Percentiles rank a stretch among this genome's conserved stretches.
phyloP scores from a whole-genome alignment of 768 basidiomycete species.

The Mrakia frigida region DNA sequence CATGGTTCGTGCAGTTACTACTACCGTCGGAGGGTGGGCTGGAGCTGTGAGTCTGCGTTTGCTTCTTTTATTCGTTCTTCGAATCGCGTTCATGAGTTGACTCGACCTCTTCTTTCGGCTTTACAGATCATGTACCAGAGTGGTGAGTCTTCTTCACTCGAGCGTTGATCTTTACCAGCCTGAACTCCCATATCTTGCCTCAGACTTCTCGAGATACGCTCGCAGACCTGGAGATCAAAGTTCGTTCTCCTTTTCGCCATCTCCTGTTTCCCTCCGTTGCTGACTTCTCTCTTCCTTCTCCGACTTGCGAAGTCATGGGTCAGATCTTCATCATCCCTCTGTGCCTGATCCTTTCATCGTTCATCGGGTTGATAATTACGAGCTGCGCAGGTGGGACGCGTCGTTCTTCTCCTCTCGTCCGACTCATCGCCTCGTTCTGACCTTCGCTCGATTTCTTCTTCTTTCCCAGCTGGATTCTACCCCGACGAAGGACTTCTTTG shows the following conservation, averaged over 20 bases:
- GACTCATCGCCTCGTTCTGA: not conserved
- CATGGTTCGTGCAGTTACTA: slow-evolving; percentile 24
- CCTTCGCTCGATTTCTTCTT: not conserved
- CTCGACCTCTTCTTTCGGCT: not conserved
- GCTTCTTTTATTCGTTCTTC: too few relatives aligned
- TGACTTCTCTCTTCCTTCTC: not conserved
- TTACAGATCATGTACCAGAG: slow-evolving; percentile 31
- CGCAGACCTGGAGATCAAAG: slow-evolving; percentile 34
- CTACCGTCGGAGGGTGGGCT: slow-evolving; percentile 19
- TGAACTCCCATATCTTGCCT: too few relatives aligned
- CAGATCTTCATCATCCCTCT: slow-evolving; percentile 34
- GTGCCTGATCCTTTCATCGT: slow-evolving; percentile 32
- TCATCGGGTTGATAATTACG: slow-evolving; percentile 41
- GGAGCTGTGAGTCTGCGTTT: not conserved
- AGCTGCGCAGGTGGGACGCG: slow-evolving; percentile 35
- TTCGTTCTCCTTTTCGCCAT: slow-evolving; percentile 28
- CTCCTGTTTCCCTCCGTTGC: not conserved
- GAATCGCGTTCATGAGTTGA: too few relatives aligned
- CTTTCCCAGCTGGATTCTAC: slow-evolving; percentile 34
- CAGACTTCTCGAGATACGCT: too few relatives aligned
- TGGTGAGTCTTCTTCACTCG: too few relatives aligned
- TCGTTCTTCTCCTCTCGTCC: not conserved
- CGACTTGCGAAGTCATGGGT: slow-evolving; percentile 22
- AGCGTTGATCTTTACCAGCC: too few relatives aligned
- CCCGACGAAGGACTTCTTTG: slow-evolving; percentile 39